Percentiles rank a stretch among this genome's conserved stretches.
Evolutionary conservation across 345 rosid species (phyloP).

Genomic region (Psidium guajava): DNA sequence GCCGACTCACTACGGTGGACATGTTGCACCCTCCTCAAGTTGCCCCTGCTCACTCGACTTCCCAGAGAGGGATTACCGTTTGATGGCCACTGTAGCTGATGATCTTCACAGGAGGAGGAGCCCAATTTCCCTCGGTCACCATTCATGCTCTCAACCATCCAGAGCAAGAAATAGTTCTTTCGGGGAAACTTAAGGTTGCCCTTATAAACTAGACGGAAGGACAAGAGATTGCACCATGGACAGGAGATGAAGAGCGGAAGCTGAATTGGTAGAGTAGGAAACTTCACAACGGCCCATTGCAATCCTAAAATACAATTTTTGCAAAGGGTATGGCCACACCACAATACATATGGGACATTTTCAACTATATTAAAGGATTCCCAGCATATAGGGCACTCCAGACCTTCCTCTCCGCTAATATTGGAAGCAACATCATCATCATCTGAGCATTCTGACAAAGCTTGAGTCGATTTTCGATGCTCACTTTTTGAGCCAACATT

Average conservation of each 20-base stretch:
- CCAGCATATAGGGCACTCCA: conserved; percentile 89
- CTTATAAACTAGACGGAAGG: conserved; percentile 64
- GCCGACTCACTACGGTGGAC: conserved; percentile 20
- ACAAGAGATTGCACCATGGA: conserved; percentile 84
- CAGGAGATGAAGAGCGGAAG: conserved; percentile 85
- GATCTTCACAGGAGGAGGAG: conserved; percentile 22
- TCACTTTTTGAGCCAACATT: conserved; percentile 27
- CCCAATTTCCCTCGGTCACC: conserved; percentile 47
- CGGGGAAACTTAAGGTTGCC: conserved; percentile 71
- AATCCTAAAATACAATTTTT: conserved; percentile 78
- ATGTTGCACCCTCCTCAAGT: conserved; percentile 26
- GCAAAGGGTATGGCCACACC: conserved; percentile 95
- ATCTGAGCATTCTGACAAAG: conserved; percentile 55
- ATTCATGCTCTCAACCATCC: conserved; percentile 96
- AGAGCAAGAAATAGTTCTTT: conserved; percentile 79
- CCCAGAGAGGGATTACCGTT: conserved; percentile 13
- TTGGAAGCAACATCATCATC: conserved; percentile 58
- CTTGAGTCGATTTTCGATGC: conserved; percentile 12
- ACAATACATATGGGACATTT: conserved; percentile 74
- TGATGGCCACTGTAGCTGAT: conserved; percentile 22
- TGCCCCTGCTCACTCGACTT: conserved; percentile 15
- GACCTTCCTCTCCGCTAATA: conserved; percentile 55
- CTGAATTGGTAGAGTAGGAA: conserved; percentile 67
- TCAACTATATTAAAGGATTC: conserved; percentile 92
- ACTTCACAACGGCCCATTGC: conserved; percentile 64